These are phyloP conservation scores for Letharia lupina DNA, from an alignment of 495 filamentous ascomycete genomes.

Conservation along the genomic window DNA sequence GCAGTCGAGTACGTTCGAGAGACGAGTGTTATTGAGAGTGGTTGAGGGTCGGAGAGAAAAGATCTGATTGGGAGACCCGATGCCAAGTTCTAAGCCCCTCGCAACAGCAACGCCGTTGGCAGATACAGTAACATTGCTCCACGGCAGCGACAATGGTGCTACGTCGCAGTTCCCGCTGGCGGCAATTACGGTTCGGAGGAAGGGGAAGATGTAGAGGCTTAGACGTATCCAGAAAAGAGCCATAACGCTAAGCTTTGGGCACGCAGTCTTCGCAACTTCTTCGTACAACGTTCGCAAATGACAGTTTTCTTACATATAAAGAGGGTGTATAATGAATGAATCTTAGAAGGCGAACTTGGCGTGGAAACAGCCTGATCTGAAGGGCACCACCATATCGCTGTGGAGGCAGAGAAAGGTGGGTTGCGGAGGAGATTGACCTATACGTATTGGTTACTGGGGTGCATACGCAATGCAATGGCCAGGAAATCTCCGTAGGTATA, in stretches of 20 bases:
- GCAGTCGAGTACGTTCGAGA: not conserved
- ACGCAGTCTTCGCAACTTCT: not conserved
- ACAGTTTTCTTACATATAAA: no score
- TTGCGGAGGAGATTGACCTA: no score
- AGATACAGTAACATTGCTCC: slow-evolving; percentile 5
- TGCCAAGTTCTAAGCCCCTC: slow-evolving; percentile 5
- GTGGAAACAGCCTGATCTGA: no score
- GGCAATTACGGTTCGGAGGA: not conserved
- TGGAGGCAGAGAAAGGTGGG: no score
- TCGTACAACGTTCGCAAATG: no score
- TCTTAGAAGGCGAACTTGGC: no score
- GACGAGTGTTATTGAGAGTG: slow-evolving; percentile 1
- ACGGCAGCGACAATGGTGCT: not conserved
- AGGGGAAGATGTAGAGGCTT: not conserved
- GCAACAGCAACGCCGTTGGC: slow-evolving; percentile 1
- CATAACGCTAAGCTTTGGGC: not conserved
- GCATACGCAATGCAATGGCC: no score
- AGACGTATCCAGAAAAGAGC: not conserved
- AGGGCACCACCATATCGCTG: no score
- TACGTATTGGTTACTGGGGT: no score
- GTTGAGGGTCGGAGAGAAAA: slow-evolving; percentile 10
- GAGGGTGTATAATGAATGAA: no score
- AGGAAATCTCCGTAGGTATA: no score
- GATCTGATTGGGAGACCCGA: not conserved
- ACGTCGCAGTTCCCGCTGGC: not conserved